Percentiles rank a stretch among this genome's conserved stretches.
Evolutionary conservation across 1,284 basidiomycete genomes (phyloP).

Genomic region (Ustilago cynodontis): DNA sequence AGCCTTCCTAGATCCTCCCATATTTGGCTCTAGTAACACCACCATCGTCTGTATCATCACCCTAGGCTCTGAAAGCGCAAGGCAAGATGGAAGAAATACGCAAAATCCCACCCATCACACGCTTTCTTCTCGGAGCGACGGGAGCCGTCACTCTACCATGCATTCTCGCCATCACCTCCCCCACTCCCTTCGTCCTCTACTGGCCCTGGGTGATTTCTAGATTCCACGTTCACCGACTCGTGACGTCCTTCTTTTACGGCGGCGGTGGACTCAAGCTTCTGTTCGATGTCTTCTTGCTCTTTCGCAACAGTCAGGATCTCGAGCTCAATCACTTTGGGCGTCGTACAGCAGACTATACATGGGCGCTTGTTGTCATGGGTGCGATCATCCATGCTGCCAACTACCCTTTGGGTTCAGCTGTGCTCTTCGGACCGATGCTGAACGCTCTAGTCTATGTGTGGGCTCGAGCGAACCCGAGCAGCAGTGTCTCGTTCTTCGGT

Average conservation of each 20-base stretch:
- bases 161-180: slow-evolving; percentile 75
- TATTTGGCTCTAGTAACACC: no score
- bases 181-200: slow-evolving; percentile 76
- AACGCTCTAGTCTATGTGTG: slow-evolving; percentile 73
- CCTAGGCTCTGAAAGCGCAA: neutral
- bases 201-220: slow-evolving; percentile 72
- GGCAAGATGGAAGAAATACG: slow-evolving; percentile 47
- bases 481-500: slow-evolving; percentile 59
- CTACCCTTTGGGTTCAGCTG: slow-evolving; percentile 75
- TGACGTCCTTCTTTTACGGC: slow-evolving; percentile 82
- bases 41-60: no score
- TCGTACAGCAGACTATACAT: slow-evolving; percentile 60
- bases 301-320: slow-evolving; percentile 55
- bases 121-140: slow-evolving; percentile 78
- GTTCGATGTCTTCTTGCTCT: slow-evolving; percentile 62
- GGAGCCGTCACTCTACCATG: slow-evolving; percentile 77
- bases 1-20: neutral
- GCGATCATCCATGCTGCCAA: slow-evolving; percentile 73
- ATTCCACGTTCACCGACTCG: slow-evolving; percentile 80
- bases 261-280: slow-evolving; percentile 64
- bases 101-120: slow-evolving; percentile 87
- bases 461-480: slow-evolving; percentile 50
- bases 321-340: slow-evolving; percentile 57
- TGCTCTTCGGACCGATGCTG: slow-evolving; percentile 79
- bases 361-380: slow-evolving; percentile 58